These are phyloP conservation scores for Talaromyces thailandensis DNA, from an alignment of 495 filamentous ascomycete species.

Conservation along the genomic window DNA sequence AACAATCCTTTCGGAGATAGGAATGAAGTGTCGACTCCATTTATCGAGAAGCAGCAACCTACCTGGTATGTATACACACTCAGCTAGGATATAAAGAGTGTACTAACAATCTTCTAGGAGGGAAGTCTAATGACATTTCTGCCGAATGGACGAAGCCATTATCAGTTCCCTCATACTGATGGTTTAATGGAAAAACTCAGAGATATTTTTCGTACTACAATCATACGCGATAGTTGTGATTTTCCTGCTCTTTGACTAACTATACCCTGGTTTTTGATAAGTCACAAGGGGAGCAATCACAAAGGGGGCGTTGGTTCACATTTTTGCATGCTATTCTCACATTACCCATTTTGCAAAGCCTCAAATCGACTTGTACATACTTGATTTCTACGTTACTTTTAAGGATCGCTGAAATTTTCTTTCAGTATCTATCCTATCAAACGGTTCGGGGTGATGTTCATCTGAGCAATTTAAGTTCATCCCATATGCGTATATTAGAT, in stretches of 20 bases:
- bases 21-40: constrained; percentile 59
- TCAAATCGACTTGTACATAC: not conserved
- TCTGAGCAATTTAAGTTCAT: not conserved
- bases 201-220: not conserved
- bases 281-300: not conserved
- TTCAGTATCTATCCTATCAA: not conserved
- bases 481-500: not conserved
- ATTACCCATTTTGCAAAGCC: not conserved
- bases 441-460: not conserved
- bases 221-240: not conserved
- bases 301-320: not conserved
- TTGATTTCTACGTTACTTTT: not conserved
- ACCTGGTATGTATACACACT: constrained; percentile 34
- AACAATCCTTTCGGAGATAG: constrained; percentile 73
- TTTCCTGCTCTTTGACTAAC: not conserved
- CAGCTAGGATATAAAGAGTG: not conserved
- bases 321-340: not conserved
- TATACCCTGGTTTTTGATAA: not conserved
- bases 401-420: not conserved
- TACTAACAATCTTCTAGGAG: not conserved
- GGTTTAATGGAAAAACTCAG: not conserved
- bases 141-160: not conserved
- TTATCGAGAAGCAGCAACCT: constrained; percentile 42
- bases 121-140: not conserved
- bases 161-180: not conserved